phyloP scores from a whole-genome alignment of 1,284 basidiomycete genomes.

The Ustilago lituana region DNA sequence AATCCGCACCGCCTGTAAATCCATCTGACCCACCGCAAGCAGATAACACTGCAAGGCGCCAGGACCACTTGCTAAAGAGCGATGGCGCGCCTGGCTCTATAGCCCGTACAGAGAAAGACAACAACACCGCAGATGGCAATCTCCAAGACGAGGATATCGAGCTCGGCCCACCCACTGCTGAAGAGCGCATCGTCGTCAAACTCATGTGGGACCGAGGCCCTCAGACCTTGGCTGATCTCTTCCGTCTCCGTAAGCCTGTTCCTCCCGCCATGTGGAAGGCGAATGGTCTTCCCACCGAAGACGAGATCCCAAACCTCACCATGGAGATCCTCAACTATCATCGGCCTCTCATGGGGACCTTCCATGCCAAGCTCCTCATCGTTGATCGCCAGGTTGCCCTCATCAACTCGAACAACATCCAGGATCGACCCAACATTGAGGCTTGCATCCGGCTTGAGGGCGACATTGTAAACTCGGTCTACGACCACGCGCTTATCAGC shows the following conservation, averaged over 20 bases:
- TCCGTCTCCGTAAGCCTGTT: conserved; percentile 61
- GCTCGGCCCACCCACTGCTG: conserved; percentile 29
- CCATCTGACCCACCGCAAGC: conserved; percentile 17
- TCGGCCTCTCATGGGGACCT: conserved; percentile 72
- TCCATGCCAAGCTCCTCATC: conserved; percentile 81
- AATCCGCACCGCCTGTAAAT: conserved; percentile 4
- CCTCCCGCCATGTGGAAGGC: conserved; percentile 57
- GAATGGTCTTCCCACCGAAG: conserved; percentile 59
- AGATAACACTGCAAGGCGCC: conserved; percentile 27
- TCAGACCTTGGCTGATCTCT: conserved; percentile 61
- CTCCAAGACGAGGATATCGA: conserved; percentile 32
- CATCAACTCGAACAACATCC: conserved; percentile 80
- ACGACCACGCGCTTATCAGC: conserved; percentile 77
- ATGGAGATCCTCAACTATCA: conserved; percentile 67
- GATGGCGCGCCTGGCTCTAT: conserved; percentile 45
- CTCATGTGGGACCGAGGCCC: conserved; percentile 67
- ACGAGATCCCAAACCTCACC: conserved; percentile 58
- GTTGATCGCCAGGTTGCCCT: conserved; percentile 79
- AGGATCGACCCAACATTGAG: conserved; percentile 70
- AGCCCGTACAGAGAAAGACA: conserved; percentile 25
- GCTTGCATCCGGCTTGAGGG: conserved; percentile 71
- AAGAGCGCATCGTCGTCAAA: conserved; percentile 61
- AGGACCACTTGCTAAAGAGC: conserved; percentile 19
- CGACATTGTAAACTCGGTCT: conserved; percentile 77
- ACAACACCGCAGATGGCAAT: neutral